Percentiles rank a stretch among this genome's conserved stretches.
Conservation (phyloP, 257 asterid species). For the Eustoma russellianum region DNA sequence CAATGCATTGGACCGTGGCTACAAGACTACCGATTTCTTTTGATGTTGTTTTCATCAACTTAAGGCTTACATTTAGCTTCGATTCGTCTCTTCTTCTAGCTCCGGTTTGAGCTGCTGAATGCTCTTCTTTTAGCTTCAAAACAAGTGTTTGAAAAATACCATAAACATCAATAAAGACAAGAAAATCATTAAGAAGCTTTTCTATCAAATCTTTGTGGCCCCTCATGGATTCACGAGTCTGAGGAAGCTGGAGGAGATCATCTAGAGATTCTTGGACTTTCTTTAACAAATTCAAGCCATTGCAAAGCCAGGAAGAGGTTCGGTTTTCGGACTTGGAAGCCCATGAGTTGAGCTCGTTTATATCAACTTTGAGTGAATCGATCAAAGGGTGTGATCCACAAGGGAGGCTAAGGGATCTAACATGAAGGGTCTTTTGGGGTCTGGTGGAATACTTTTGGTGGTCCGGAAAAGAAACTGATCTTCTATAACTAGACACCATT, state of each 20-base stretch:
- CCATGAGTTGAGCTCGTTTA: constrained; percentile 39
- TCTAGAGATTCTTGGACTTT: constrained; percentile 65
- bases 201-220: constrained; percentile 32
- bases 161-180: constrained; percentile 57
- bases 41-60: constrained; percentile 32
- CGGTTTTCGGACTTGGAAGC: constrained; percentile 19
- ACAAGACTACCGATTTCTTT: constrained; percentile 51
- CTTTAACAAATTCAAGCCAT: constrained; percentile 47
- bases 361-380: constrained; percentile 49
- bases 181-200: constrained; percentile 64
- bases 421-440: constrained; percentile 35
- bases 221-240: constrained; percentile 49
- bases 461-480: constrained; percentile 75
- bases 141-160: constrained; percentile 59
- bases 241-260: constrained; percentile 76
- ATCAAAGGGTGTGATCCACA: constrained; percentile 66
- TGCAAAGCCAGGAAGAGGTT: constrained; percentile 45
- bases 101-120: constrained; percentile 46
- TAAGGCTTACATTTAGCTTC: constrained; percentile 21
- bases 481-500: constrained; percentile 66
- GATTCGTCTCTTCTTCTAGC: constrained; percentile 43
- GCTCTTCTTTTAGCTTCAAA: constrained; percentile 50
- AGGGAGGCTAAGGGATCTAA: constrained; percentile 77
- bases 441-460: constrained; percentile 14
- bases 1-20: constrained; percentile 10